Conservation (phyloP, 2,329 filamentous ascomycete species). For the Stemphylium lycopersici region DNA sequence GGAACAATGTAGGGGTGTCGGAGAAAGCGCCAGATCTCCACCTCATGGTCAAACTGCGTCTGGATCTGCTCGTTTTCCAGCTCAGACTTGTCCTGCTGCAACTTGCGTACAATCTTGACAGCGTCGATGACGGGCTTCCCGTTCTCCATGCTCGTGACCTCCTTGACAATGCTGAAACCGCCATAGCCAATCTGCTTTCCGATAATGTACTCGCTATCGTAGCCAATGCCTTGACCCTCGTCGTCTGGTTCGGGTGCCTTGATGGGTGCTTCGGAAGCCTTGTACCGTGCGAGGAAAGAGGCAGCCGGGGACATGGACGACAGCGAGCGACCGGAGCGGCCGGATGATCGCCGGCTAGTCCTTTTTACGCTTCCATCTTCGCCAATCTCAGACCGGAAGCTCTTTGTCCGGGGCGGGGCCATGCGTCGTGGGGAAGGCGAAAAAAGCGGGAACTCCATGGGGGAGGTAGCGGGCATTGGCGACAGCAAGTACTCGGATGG, state of each 20-base stretch:
- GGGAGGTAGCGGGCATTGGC: slow-evolving; percentile 43
- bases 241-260: slow-evolving; percentile 63
- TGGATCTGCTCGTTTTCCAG: slow-evolving; percentile 69
- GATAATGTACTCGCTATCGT: slow-evolving; percentile 66
- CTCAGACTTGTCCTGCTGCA: slow-evolving; percentile 61
- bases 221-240: slow-evolving; percentile 70
- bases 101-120: slow-evolving; percentile 71
- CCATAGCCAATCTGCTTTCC: slow-evolving; percentile 70
- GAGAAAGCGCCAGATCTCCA: slow-evolving; percentile 70
- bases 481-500: slow-evolving; percentile 45
- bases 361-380: slow-evolving; percentile 45
- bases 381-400: slow-evolving; percentile 41
- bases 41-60: slow-evolving; percentile 71
- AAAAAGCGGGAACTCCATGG: slow-evolving; percentile 44
- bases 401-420: slow-evolving; percentile 39
- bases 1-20: slow-evolving; percentile 67
- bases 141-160: slow-evolving; percentile 66
- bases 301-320: slow-evolving; percentile 64
- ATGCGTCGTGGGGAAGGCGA: slow-evolving; percentile 32
- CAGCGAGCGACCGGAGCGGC: slow-evolving; percentile 55
- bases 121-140: slow-evolving; percentile 63
- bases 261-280: slow-evolving; percentile 44
- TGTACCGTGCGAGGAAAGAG: slow-evolving; percentile 63
- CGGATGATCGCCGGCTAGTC: slow-evolving; percentile 50
- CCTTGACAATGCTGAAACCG: slow-evolving; percentile 70